Conservation (phyloP, 331 rosid species). For the Spiraea crenata region DNA sequence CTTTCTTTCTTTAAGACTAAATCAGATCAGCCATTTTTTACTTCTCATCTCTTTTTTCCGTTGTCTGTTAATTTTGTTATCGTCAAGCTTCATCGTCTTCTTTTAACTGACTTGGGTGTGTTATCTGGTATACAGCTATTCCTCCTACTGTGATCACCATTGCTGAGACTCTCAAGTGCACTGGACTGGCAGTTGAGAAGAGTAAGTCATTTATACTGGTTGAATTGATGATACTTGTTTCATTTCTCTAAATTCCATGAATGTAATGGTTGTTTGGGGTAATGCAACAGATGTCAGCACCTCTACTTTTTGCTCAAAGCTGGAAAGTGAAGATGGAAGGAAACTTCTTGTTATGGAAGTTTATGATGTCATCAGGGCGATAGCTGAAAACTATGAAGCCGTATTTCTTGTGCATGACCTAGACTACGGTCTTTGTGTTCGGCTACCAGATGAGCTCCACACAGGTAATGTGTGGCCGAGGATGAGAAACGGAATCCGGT, state of each 20-base stretch:
- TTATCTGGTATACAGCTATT: conserved; percentile 45
- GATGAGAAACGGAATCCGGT: too few relatives aligned
- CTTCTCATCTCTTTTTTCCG: background rate
- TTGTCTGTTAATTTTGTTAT: background rate
- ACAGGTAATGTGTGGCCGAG: too few relatives aligned
- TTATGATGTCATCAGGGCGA: too few relatives aligned
- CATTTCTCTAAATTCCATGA: background rate
- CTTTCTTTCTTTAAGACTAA: too few relatives aligned
- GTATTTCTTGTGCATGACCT: too few relatives aligned
- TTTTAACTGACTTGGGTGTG: background rate
- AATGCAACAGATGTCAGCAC: conserved; percentile 32
- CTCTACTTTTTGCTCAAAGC: conserved; percentile 39
- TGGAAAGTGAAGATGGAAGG: conserved; percentile 5
- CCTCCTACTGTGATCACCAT: conserved; percentile 54
- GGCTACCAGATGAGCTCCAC: too few relatives aligned
- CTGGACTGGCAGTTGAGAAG: conserved; percentile 54
- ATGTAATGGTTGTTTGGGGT: conserved; percentile 14
- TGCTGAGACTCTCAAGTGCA: conserved; percentile 49
- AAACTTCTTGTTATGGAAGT: background rate
- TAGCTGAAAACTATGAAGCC: too few relatives aligned
- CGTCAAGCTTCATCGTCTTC: background rate
- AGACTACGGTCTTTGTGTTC: too few relatives aligned
- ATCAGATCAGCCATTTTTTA: background rate
- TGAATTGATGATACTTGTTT: background rate
- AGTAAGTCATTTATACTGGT: conserved; percentile 37